Evolutionary conservation across 1,139 yeast species (phyloP).

Genomic region (Sugiyamaella grinbergsii): DNA sequence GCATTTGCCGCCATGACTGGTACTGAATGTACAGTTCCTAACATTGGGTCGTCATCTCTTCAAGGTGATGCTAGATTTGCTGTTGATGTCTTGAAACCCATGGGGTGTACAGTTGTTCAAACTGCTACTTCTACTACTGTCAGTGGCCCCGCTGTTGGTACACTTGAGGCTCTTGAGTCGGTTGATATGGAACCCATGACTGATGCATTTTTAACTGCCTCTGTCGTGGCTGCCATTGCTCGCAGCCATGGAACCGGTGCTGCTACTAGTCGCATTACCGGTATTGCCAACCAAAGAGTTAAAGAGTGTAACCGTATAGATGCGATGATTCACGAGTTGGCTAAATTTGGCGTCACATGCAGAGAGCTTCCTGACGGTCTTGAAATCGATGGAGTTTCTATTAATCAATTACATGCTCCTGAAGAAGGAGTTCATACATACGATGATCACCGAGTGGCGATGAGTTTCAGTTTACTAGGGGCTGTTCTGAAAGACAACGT

Average conservation of each 20-base stretch:
- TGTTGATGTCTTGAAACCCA: conserved; percentile 83
- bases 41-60: conserved; percentile 85
- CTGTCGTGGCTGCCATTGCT: conserved; percentile 95
- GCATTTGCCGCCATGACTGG: conserved; percentile 99
- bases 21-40: conserved; percentile 87
- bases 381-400: conserved; percentile 66
- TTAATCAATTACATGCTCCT: conserved; percentile 49
- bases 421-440: conserved; percentile 66
- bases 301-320: conserved; percentile 95
- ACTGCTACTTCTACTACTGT: conserved; percentile 86
- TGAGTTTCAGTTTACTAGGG: conserved; percentile 90
- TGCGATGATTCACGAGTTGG: conserved; percentile 88
- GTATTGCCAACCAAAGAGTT: conserved; percentile 97
- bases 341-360: conserved; percentile 85
- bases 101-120: conserved; percentile 92
- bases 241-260: conserved; percentile 41
- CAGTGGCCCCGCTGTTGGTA: conserved; percentile 77
- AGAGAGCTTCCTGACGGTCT: conserved; percentile 91
- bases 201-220: conserved; percentile 95
- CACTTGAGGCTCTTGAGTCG: conserved; percentile 65
- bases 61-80: conserved; percentile 99
- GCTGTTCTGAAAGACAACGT: conserved; percentile 57
- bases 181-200: conserved; percentile 99
- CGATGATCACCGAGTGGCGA: conserved; percentile 98
- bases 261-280: conserved; percentile 80